Conservation (phyloP, 805 yeast species). For the Candida easanensis region DNA sequence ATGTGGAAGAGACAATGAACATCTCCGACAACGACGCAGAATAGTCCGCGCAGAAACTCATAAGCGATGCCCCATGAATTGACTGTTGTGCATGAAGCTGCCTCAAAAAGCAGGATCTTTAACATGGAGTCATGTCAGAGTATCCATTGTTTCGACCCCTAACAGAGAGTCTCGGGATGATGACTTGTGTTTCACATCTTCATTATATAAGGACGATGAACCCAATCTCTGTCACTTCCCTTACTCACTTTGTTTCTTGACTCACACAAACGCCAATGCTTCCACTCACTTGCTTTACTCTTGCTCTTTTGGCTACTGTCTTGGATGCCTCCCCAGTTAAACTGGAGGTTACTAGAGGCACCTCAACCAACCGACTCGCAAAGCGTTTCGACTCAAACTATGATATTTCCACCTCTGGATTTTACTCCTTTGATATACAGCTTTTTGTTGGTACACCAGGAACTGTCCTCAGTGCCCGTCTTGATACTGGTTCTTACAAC, state of each 20-base stretch:
- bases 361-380: not conserved
- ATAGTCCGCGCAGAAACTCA: not conserved
- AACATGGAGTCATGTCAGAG: too few relatives aligned
- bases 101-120: not conserved
- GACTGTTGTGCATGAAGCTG: not conserved
- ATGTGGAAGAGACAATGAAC: conserved; percentile 17
- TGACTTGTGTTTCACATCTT: not conserved
- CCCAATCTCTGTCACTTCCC: not conserved
- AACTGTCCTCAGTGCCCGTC: conserved; percentile 8
- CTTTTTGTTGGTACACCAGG: conserved; percentile 19
- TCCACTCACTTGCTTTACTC: not conserved
- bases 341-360: conserved; percentile 4
- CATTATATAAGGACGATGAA: not conserved
- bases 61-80: not conserved
- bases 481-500: conserved; percentile 24
- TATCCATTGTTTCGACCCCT: not conserved
- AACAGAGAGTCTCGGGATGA: too few relatives aligned
- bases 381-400: conserved; percentile 7
- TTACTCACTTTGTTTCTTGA: too few relatives aligned
- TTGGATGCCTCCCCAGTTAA: conserved; percentile 7
- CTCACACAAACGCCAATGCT: conserved; percentile 1
- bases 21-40: not conserved
- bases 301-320: not conserved
- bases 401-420: not conserved
- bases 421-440: conserved; percentile 2